Conservation (phyloP, 257 asterid species). For the Solanum pinnatisectum region DNA sequence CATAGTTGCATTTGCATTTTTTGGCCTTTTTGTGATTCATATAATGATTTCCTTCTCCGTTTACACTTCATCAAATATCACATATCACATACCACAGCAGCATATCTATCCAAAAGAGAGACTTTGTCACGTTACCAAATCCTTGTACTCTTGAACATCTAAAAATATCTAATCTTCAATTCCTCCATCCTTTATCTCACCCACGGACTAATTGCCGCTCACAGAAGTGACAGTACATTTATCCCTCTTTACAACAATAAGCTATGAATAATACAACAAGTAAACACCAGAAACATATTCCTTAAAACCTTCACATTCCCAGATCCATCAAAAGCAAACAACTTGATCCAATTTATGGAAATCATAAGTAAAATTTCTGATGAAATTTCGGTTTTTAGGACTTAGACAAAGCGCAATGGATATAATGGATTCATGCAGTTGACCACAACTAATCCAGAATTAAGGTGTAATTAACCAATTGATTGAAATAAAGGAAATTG, state of each 20-base stretch:
- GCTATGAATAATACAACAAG: not conserved
- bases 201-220: not conserved
- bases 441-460: not conserved
- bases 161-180: not conserved
- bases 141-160: not conserved
- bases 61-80: not conserved
- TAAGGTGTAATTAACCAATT: not conserved
- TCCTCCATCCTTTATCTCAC: not conserved
- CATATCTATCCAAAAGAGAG: not conserved
- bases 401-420: not conserved
- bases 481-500: not conserved
- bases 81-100: too few relatives aligned
- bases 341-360: not conserved
- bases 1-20: not conserved
- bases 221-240: not conserved
- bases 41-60: not conserved
- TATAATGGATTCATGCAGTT: not conserved
- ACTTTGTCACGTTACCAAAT: not conserved
- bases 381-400: not conserved
- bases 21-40: not conserved
- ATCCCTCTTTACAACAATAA: not conserved
- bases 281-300: not conserved
- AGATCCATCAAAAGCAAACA: not conserved
- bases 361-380: not conserved
- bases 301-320: not conserved